Evolutionary conservation across 306 rosid species (phyloP), one percentile per base, ranked within the genome.

Genomic region (Alnus glutinosa): DNA sequence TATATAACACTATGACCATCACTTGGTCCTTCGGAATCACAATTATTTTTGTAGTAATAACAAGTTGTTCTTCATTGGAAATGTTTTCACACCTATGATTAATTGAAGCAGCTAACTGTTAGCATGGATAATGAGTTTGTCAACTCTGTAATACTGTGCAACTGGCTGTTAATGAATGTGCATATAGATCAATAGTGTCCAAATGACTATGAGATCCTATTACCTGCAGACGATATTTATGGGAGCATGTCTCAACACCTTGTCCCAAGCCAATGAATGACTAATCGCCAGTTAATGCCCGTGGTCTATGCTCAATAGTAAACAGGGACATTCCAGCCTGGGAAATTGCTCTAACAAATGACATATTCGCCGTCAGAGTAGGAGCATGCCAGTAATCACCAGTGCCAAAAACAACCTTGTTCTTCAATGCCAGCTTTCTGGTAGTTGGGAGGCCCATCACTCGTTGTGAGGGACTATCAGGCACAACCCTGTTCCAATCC

Each of bases 291-390:
- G 90, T 89, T 83, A 95, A 85, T 62, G 97, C 98, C 81, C 97
- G 88, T 1, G 97, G 97, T 85, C 90, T 86, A 79, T 95, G 98
- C 78, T 85, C 89, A 34, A 91, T 85, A 51, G 92, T 87, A 78
- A 83, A 86, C 80, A 95, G 90, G 75, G 98, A 92, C 98, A 92
- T 90, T 81, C 97, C 98, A 3, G 96, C 91, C 79, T 92, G 98
- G 9, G 98, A 91, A 84, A 95, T 83, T 72, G 98, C 98, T 81
- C 98, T 84, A 61, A 85, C 97, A 78, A 92, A 95, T 23, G 94
- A 94, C 98, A 95, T 92, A 83, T 95, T 95, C 39, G 98, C 98
- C 14, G 97, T 91, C 70, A 91, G 80, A 80, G 98, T 92, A 28
- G 97, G 95, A 80, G 97, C 95, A 63, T 66, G 87, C 91, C 95